Conservation (phyloP, 2,329 filamentous ascomycete genomes). For the Colletotrichum kahawae region DNA sequence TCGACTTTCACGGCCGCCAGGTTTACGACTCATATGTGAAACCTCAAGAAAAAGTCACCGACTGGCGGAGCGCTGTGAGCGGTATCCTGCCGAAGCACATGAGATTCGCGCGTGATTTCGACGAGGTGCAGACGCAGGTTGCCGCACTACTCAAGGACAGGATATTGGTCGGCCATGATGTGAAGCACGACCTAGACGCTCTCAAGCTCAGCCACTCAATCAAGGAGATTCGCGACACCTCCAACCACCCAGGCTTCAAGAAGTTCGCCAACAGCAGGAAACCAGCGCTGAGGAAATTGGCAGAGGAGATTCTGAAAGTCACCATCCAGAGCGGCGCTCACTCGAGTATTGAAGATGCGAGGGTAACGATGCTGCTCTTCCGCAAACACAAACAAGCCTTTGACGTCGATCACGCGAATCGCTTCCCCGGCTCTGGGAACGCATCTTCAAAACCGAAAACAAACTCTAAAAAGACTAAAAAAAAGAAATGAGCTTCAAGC, state of each 20-base stretch:
- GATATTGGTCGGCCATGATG: slow-evolving; percentile 82
- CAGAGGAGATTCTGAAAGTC: slow-evolving; percentile 60
- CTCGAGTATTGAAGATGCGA: slow-evolving; percentile 78
- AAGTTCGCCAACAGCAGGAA: slow-evolving; percentile 71
- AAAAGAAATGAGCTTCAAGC: slow-evolving; percentile 40
- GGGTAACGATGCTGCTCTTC: slow-evolving; percentile 90
- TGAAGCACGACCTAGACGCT: slow-evolving; percentile 79
- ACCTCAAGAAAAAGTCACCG: slow-evolving; percentile 78
- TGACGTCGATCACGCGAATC: slow-evolving; percentile 78
- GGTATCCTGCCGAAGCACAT: slow-evolving; percentile 81
- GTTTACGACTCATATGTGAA: slow-evolving; percentile 93
- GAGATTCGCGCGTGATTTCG: slow-evolving; percentile 71
- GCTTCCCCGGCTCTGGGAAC: slow-evolving; percentile 49
- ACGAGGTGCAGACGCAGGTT: slow-evolving; percentile 77
- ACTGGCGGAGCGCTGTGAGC: slow-evolving; percentile 89
- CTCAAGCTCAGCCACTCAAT: slow-evolving; percentile 80
- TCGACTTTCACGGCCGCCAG: slow-evolving; percentile 92
- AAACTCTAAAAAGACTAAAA: slow-evolving; percentile 46
- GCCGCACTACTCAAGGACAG: slow-evolving; percentile 71
- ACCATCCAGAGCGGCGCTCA: slow-evolving; percentile 70
- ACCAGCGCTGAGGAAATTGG: slow-evolving; percentile 67
- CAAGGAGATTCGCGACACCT: slow-evolving; percentile 83
- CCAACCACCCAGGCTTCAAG: slow-evolving; percentile 75
- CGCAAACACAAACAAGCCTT: slow-evolving; percentile 83
- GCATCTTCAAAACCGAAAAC: slow-evolving; percentile 29